These are phyloP conservation scores for Teratosphaeriaceae sp. DNA, from an alignment of 2,329 filamentous ascomycete genomes.

Conservation along the genomic window DNA sequence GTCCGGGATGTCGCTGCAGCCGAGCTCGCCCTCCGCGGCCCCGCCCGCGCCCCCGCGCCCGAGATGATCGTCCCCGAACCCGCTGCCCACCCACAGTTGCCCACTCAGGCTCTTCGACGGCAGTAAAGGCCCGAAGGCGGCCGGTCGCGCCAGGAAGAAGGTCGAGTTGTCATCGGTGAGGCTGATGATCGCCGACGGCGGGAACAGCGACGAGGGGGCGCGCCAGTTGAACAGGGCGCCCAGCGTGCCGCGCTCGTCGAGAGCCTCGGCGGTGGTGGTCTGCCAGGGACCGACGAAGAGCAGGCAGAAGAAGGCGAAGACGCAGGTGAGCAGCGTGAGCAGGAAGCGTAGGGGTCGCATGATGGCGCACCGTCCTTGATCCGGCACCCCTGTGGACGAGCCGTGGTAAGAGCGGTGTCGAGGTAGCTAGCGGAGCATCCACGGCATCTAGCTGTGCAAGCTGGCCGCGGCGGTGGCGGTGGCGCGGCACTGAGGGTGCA, in stretches of 20 bases:
- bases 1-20: constrained; percentile 88
- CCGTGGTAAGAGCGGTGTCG: too few relatives aligned
- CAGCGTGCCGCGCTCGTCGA: constrained; percentile 28
- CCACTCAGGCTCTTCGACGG: constrained; percentile 73
- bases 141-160: constrained; percentile 87
- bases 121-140: constrained; percentile 81
- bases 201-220: constrained; percentile 77
- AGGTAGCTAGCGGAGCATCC: too few relatives aligned
- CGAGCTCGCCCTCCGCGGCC: constrained; percentile 71
- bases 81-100: constrained; percentile 87
- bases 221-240: constrained; percentile 43
- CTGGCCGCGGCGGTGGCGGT: too few relatives aligned
- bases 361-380: too few relatives aligned
- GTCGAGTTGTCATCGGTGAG: constrained; percentile 97
- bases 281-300: constrained; percentile 32
- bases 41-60: constrained; percentile 45
- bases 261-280: constrained; percentile 10
- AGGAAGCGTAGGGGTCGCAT: constrained; percentile 37
- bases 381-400: too few relatives aligned
- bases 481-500: too few relatives aligned
- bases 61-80: constrained; percentile 74
- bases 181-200: constrained; percentile 90
- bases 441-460: too few relatives aligned
- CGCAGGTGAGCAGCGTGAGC: constrained; percentile 37
- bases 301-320: constrained; percentile 38